Percentiles rank a stretch among this genome's conserved stretches.
Evolutionary conservation across 108 stramenopile genomes (phyloP).

Genomic region (Skeletonema tropicum): DNA sequence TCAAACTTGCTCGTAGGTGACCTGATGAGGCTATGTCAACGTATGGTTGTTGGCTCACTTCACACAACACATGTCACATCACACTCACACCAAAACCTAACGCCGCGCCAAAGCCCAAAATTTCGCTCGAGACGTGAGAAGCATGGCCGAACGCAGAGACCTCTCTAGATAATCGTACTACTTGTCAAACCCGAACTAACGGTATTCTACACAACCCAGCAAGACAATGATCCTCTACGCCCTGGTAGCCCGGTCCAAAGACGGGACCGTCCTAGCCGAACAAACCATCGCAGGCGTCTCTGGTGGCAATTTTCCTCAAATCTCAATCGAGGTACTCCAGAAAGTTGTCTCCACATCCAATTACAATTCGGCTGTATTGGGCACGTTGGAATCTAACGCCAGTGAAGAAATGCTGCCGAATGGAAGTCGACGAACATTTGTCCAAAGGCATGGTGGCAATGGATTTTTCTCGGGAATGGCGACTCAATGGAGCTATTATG

Average conservation of each 20-base stretch:
- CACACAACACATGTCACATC: too few relatives aligned
- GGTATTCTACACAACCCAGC: too few relatives aligned
- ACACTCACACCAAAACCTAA: too few relatives aligned
- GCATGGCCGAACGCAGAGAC: too few relatives aligned
- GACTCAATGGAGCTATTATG: conserved; percentile 4
- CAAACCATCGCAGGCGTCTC: conserved; percentile 33
- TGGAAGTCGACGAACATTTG: neutral
- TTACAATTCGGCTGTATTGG: conserved; percentile 1
- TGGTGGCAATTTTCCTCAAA: conserved; percentile 63
- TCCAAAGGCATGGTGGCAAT: neutral
- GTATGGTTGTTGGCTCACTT: too few relatives aligned
- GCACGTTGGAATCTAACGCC: neutral
- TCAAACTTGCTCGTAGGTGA: too few relatives aligned
- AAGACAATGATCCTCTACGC: conserved; percentile 65
- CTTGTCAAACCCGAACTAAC: too few relatives aligned
- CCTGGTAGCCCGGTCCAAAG: conserved; percentile 54
- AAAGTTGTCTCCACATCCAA: conserved; percentile 14
- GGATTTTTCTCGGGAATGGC: neutral
- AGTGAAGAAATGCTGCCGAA: neutral
- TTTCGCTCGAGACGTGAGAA: too few relatives aligned
- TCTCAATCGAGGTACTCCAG: conserved; percentile 51
- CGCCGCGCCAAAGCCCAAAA: too few relatives aligned
- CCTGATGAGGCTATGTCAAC: too few relatives aligned
- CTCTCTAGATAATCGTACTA: too few relatives aligned
- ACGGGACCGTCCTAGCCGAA: conserved; percentile 66